A percentile compares a stretch with the other conserved stretches of the same genome.
Evolutionary conservation across 192 early-diverging fungal species (phyloP).

Genomic region (Chytriomyces sp.): DNA sequence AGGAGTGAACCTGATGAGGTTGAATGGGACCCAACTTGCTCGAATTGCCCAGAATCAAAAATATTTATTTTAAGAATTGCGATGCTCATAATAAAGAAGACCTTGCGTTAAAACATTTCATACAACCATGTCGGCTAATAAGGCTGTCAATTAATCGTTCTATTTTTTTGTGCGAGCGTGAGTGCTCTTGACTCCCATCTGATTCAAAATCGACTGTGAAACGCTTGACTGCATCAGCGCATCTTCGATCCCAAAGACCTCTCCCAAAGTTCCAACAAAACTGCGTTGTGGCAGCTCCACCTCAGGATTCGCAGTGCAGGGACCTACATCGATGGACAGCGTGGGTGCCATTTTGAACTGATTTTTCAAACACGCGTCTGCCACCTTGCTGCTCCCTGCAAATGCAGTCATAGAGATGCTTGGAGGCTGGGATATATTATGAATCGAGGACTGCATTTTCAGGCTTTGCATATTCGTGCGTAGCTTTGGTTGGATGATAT

Average conservation of each 20-base stretch:
- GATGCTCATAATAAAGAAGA: too few species aligned
- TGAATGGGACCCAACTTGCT: too few species aligned
- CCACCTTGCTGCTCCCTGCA: conserved; percentile 15
- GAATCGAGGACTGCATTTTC: conserved; percentile 24
- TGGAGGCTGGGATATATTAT: conserved; percentile 27
- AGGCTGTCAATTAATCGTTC: too few species aligned
- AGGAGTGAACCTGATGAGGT: too few species aligned
- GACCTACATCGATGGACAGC: background rate
- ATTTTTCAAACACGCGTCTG: conserved; percentile 24
- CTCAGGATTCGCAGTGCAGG: conserved; percentile 1
- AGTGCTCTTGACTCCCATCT: background rate
- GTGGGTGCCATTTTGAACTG: conserved; percentile 35
- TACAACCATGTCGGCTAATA: too few species aligned
- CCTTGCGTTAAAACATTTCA: too few species aligned
- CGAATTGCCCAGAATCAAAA: too few species aligned
- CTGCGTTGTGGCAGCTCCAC: conserved; percentile 17
- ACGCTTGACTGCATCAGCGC: background rate
- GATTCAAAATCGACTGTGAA: background rate
- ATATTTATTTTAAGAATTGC: too few species aligned
- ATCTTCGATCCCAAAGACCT: conserved; percentile 14
- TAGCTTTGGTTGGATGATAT: conserved; percentile 21
- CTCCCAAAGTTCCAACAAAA: conserved; percentile 12
- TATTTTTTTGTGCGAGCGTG: background rate
- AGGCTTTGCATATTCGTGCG: conserved; percentile 20
- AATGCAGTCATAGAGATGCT: background rate